A percentile compares a stretch with the other conserved stretches of the same genome.
phyloP scores from a whole-genome alignment of 1,284 basidiomycete genomes.

The Pseudozyma flocculosa region DNA sequence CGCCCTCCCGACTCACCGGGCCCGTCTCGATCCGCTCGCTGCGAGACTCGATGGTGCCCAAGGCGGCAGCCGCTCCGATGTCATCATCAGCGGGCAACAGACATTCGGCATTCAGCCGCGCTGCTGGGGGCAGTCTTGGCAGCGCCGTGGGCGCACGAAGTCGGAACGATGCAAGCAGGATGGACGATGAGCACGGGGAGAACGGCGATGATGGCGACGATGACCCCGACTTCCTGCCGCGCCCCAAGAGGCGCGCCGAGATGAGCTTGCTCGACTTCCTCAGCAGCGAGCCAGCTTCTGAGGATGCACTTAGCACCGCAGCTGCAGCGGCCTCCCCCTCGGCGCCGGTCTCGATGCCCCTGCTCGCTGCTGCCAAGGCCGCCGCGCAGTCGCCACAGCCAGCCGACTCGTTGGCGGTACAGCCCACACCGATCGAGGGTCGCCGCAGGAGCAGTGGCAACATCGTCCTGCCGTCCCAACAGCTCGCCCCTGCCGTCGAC shows the following conservation, averaged over 20 bases:
- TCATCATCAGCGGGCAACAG: too few species aligned
- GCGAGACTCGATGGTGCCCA: neutral
- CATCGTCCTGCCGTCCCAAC: neutral
- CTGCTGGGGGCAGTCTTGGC: too few species aligned
- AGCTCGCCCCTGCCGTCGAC: neutral
- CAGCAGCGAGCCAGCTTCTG: slow-evolving; percentile 4
- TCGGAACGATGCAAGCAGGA: neutral
- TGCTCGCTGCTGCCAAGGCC: neutral
- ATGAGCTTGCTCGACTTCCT: slow-evolving; percentile 41
- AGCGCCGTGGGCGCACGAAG: too few species aligned
- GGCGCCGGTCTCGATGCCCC: neutral
- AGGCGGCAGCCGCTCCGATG: neutral
- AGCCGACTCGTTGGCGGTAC: neutral
- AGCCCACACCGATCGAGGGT: too few species aligned
- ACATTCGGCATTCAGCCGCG: too few species aligned
- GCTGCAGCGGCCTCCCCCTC: slow-evolving; percentile 1
- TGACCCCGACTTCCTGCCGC: neutral
- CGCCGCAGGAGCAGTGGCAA: neutral
- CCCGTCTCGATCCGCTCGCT: neutral
- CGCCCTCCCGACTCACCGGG: neutral
- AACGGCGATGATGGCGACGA: neutral
- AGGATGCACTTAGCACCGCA: too few species aligned
- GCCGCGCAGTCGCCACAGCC: neutral
- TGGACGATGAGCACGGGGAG: neutral
- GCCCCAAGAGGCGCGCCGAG: slow-evolving; percentile 10